A percentile compares a stretch with the other conserved stretches of the same genome.
Evolutionary conservation across 371 early-diverging fungal genomes (phyloP).

Genomic region (Thermomucor indicae-seudaticae): DNA sequence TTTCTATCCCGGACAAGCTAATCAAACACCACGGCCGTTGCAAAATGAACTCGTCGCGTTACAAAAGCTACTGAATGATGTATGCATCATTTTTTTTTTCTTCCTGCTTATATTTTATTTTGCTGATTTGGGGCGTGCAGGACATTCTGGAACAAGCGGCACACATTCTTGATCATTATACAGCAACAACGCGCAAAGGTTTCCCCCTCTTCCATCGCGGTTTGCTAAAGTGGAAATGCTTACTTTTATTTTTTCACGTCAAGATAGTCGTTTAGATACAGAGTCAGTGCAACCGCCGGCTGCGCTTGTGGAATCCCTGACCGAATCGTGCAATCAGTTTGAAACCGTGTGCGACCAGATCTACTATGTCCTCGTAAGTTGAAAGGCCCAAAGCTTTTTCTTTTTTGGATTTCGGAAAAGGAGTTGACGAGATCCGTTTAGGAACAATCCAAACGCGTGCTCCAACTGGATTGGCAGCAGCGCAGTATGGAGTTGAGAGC

Average conservation of each 20-base stretch:
- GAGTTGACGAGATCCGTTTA: too few species aligned
- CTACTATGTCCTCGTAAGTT: constrained; percentile 27
- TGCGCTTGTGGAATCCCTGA: constrained; percentile 19
- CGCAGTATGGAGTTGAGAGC: constrained; percentile 11
- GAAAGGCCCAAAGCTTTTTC: too few species aligned
- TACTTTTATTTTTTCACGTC: background rate
- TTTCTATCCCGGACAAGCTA: constrained; percentile 6
- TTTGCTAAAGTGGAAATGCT: background rate
- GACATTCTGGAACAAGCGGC: constrained; percentile 42
- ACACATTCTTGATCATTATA: constrained; percentile 37
- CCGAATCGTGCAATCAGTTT: constrained; percentile 41
- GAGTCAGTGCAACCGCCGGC: constrained; percentile 17
- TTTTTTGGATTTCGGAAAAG: too few species aligned
- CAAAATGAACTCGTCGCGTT: constrained; percentile 31
- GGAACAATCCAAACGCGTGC: constrained; percentile 42
- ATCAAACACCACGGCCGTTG: constrained; percentile 24
- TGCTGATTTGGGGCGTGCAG: constrained; percentile 10
- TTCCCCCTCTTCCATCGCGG: too few species aligned
- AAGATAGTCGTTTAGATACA: constrained; percentile 15
- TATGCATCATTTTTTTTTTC: constrained; percentile 4
- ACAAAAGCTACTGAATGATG: constrained; percentile 24
- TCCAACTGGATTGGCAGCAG: constrained; percentile 36
- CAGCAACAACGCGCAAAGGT: too few species aligned
- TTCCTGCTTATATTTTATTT: background rate
- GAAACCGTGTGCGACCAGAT: constrained; percentile 47